phyloP scores from a whole-genome alignment of 2,329 filamentous ascomycete species.

The Pyricularia pennisetigena region DNA sequence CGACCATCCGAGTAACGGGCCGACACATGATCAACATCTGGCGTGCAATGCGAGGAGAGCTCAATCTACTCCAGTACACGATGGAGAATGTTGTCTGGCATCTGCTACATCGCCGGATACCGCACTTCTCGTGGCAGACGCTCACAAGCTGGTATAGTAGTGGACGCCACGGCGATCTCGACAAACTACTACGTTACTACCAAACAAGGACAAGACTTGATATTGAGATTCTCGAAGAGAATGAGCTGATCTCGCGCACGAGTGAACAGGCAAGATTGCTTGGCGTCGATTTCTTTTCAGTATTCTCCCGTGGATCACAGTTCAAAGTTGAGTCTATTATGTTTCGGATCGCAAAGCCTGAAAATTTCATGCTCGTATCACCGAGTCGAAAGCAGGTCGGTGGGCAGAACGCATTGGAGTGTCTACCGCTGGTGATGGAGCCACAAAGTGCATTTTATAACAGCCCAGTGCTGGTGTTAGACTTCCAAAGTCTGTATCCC shows the following conservation, averaged over 20 bases:
- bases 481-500: constrained; percentile 94
- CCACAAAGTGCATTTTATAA: constrained; percentile 91
- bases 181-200: constrained; percentile 72
- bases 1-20: constrained; percentile 84
- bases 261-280: constrained; percentile 90
- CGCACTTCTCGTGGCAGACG: constrained; percentile 72
- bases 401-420: constrained; percentile 88
- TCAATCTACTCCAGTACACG: constrained; percentile 87
- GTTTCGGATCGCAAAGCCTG: constrained; percentile 96
- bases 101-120: constrained; percentile 75
- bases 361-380: constrained; percentile 85
- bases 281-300: constrained; percentile 93
- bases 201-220: constrained; percentile 66
- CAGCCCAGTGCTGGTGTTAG: constrained; percentile 79
- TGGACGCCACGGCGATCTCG: constrained; percentile 56
- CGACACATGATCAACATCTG: constrained; percentile 96
- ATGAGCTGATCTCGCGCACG: constrained; percentile 79
- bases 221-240: constrained; percentile 82
- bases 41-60: constrained; percentile 88
- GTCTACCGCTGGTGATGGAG: constrained; percentile 92
- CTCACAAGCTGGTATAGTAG: constrained; percentile 77
- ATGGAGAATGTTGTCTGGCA: constrained; percentile 96
- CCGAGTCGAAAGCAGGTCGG: constrained; percentile 89
- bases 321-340: constrained; percentile 99
- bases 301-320: constrained; percentile 89